A percentile compares a stretch with the other conserved stretches of the same genome.
These are phyloP conservation scores for Lactarius vividus DNA, from an alignment of 768 basidiomycete species.

Conservation along the genomic window DNA sequence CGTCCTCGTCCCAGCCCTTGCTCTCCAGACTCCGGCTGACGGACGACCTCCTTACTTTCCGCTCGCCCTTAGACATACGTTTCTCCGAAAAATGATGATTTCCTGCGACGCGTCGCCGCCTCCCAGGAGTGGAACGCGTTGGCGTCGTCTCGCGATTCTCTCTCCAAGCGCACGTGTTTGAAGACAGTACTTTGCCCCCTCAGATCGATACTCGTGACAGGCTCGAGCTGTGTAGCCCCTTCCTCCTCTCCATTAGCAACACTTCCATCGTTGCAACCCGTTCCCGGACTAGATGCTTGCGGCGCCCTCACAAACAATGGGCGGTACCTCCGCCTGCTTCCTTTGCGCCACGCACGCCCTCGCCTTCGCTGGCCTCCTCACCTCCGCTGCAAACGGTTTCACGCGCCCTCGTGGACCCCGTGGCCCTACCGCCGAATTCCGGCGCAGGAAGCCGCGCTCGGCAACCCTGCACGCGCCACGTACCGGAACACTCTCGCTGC, in stretches of 20 bases:
- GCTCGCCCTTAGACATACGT: conserved; percentile 36
- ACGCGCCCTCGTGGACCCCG: no score
- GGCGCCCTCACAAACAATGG: conserved; percentile 45
- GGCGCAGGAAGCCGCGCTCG: conserved; percentile 40
- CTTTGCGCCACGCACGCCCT: conserved; percentile 51
- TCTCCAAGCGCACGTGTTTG: conserved; percentile 42
- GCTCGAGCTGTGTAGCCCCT: conserved; percentile 52
- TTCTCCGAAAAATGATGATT: conserved; percentile 33
- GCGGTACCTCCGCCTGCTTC: conserved; percentile 58
- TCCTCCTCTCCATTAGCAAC: conserved; percentile 35
- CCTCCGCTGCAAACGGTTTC: conserved; percentile 41
- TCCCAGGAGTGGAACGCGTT: conserved; percentile 30
- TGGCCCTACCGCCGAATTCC: no score
- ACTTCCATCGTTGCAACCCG: conserved; percentile 28
- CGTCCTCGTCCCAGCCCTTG: conserved; percentile 32
- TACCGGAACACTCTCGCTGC: conserved; percentile 37
- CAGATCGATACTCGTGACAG: conserved; percentile 41
- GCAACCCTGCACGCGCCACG: conserved; percentile 44
- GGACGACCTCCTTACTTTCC: not conserved
- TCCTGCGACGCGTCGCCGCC: conserved; percentile 19
- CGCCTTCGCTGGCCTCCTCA: conserved; percentile 53
- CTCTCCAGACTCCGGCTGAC: not conserved
- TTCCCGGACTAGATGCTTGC: not conserved
- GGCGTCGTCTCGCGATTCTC: conserved; percentile 53
- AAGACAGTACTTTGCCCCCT: not conserved